phyloP scores from a whole-genome alignment of 2,329 filamentous ascomycete species.

The Talaromyces sp. region DNA sequence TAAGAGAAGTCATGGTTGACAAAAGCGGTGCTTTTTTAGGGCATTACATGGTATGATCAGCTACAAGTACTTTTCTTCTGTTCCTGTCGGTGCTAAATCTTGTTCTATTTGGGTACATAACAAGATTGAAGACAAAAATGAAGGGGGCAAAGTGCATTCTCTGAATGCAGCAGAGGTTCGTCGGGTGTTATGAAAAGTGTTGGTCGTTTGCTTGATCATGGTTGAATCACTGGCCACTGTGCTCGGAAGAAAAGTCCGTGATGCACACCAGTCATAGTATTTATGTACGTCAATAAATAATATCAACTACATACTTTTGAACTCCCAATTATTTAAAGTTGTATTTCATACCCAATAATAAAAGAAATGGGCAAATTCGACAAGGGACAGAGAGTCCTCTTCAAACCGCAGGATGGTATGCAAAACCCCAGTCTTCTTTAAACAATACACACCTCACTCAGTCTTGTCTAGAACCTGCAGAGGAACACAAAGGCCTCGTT shows the following conservation, averaged over 20 bases:
- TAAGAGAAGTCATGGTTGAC: background rate
- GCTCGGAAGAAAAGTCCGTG: background rate
- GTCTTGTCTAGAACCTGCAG: background rate
- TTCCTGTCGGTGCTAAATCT: background rate
- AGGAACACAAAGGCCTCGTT: constrained; percentile 5
- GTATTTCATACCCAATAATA: background rate
- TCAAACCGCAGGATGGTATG: background rate
- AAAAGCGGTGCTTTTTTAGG: background rate
- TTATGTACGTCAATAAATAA: background rate
- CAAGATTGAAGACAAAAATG: background rate
- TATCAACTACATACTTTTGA: background rate
- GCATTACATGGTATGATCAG: background rate
- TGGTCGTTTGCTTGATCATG: background rate
- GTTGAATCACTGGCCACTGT: background rate
- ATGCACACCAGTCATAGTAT: background rate
- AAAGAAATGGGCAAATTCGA: background rate
- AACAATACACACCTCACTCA: background rate
- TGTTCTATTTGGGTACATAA: background rate
- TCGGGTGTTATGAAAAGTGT: background rate
- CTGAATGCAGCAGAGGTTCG: background rate
- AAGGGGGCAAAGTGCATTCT: background rate
- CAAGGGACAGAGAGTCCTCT: background rate
- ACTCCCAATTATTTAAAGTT: background rate
- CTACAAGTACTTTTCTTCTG: background rate
- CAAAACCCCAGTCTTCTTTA: background rate